Percentiles rank a stretch among this genome's conserved stretches.
These are phyloP conservation scores for Amanita jacksonii DNA, from an alignment of 768 basidiomycete species.

Conservation along the genomic window DNA sequence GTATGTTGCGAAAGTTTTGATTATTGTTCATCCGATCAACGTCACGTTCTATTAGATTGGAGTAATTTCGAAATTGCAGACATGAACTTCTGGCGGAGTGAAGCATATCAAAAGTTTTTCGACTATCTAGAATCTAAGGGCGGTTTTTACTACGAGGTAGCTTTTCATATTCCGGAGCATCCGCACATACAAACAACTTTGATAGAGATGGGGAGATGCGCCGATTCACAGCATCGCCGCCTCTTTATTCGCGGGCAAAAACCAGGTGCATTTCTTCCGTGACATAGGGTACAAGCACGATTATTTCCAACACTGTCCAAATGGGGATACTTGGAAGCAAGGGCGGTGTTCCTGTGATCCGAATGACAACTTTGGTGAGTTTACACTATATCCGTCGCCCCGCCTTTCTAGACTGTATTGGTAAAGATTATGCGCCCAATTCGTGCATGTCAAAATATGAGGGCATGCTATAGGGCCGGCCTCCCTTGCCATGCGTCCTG, in stretches of 20 bases:
- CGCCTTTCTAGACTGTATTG: not conserved
- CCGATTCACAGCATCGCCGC: constrained; percentile 70
- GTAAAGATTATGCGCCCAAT: constrained; percentile 29
- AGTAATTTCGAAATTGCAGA: constrained; percentile 90
- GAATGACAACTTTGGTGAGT: constrained; percentile 58
- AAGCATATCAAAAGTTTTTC: constrained; percentile 81
- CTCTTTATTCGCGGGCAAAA: constrained; percentile 61
- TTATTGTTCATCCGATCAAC: too few species aligned
- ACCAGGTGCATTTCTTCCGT: constrained; percentile 72
- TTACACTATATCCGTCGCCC: too few species aligned
- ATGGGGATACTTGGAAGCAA: constrained; percentile 41
- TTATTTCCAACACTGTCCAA: constrained; percentile 69
- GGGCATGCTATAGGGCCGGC: too few species aligned
- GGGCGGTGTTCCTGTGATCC: constrained; percentile 69
- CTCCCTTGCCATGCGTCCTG: too few species aligned
- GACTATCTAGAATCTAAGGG: constrained; percentile 72
- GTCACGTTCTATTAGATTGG: too few species aligned
- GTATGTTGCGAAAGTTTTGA: too few species aligned
- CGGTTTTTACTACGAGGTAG: constrained; percentile 87
- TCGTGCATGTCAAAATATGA: constrained; percentile 34
- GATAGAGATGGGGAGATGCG: constrained; percentile 76
- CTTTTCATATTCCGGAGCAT: not conserved
- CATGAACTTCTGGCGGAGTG: constrained; percentile 81
- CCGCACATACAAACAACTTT: not conserved
- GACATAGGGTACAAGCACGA: constrained; percentile 84